Evolutionary conservation across 192 early-diverging fungal species (phyloP), one percentile per base, ranked within the genome.

Genomic region (Umbelopsis sp.): DNA sequence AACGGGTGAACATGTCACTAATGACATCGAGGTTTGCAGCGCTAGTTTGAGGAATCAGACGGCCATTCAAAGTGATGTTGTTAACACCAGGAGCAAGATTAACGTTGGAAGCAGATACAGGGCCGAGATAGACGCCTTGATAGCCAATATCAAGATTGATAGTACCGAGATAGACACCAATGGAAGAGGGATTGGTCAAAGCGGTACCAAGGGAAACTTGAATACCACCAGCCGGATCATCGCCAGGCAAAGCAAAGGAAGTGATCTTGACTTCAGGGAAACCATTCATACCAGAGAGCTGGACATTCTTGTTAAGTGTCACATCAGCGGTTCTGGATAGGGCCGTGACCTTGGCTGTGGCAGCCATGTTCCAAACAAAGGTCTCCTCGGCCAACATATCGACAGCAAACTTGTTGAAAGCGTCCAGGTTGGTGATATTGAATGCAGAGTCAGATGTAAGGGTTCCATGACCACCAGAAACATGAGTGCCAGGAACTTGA

Each of bases 151-250:
- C 73, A 30, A 89, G 79, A 23, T 75, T 53, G 49, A 86, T 69
- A 11, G 85, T 84, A 46, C 88, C 88, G 21, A 89, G 75, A 21
- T 76, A 49, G 16, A 87, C 78, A 64, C 83, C 79, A 53, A 89
- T 82, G 18, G 82, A 78, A 16, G 84, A 86, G 23, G 85, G 85
- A 66, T 82, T 84, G 65, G 66, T 77, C 68, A 89, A 69, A 5
- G 68, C 73, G 22, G 86, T 85, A 66, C 75, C 76, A 13, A 89
- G 86, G n/a, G 74, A 67, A 50, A 89, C 50, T 52, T 75, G 69
- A 55, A 89, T 87, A 71, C 88, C 88, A 46, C 85, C 81, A 21
- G 76, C 73, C 25, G 77, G 73, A 65, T 81, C 82, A 79, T 86
- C 82, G 12, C 75, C 71, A 30, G 86, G 87, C 20, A 86, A 49